Evolutionary conservation across 495 filamentous ascomycete genomes (phyloP), one percentile per base, ranked within the genome.

Genomic region (Penicillium simplicissimum): DNA sequence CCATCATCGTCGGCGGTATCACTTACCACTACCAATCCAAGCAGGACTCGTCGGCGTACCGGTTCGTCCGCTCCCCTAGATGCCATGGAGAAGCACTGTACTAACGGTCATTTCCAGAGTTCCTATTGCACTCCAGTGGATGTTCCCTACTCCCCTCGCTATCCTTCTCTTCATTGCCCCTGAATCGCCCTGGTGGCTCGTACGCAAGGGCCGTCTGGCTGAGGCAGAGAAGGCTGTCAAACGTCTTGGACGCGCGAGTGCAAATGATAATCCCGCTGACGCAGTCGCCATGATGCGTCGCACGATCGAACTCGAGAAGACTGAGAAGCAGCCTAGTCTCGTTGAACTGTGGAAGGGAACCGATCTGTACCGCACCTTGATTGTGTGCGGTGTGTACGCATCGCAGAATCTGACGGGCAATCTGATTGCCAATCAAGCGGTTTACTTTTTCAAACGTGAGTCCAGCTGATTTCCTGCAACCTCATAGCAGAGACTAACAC

Each of bases 201-300:
- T 82, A 51, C 75, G 77, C 53, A 64, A 74, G 57, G 78, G 75
- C 19, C 70, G 72, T 54, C 62, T 78, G 35, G 79, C 77, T 8
- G 73, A 76, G 13, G 81, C 80, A 25, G 68, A 69, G 23, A 58
- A 64, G 19, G 63, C 77, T 8, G 67, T 81, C 51, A 67, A 66
- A 42, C 71, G 77, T 33, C 76, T 80, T 37, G 72, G 71, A 55
- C 64, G 71, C 57, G 58, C 52, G 52, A 65, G 52, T 57, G 37
- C 62, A 57, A 67, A 57, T 60, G 63, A 63, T 57, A 68, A 67
- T 55, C 61, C 67, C 52, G 61, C 61, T 60, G 65, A 67, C 17
- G 65, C 66, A 62, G 68, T 69, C 38, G 82, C 86, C 45, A 90
- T 90, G 87, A 90, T 90, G 85, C 84, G 87, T 42, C 87, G 88